phyloP scores from a whole-genome alignment of 1,284 basidiomycete genomes.

The Pseudozyma thailandica region DNA sequence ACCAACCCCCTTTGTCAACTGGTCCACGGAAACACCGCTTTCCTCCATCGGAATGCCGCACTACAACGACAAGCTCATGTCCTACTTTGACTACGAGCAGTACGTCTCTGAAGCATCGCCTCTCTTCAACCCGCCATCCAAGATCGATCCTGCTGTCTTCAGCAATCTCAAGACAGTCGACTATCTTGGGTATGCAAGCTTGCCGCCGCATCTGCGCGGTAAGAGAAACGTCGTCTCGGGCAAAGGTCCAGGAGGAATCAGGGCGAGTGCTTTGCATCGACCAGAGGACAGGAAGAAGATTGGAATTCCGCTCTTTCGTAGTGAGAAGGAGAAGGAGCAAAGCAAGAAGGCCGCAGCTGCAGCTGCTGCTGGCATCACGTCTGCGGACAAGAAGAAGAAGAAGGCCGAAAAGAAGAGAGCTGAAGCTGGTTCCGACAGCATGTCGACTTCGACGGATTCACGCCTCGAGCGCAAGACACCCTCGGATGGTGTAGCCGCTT shows the following conservation, averaged over 20 bases:
- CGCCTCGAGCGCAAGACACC: conserved; percentile 11
- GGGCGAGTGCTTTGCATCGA: conserved; percentile 44
- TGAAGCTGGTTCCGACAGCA: conserved; percentile 26
- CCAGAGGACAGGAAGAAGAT: conserved; percentile 62
- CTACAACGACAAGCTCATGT: conserved; percentile 82
- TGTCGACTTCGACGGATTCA: conserved; percentile 21
- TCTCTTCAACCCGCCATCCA: conserved; percentile 74
- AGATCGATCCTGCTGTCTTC: conserved; percentile 82
- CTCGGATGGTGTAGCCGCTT: conserved; percentile 2
- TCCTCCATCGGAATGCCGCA: conserved; percentile 90
- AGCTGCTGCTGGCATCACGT: conserved; percentile 24
- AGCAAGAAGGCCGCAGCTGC: conserved; percentile 59
- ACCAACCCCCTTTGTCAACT: conserved; percentile 76
- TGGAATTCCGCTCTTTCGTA: conserved; percentile 79
- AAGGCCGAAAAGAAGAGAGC: conserved; percentile 34
- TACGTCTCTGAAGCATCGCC: conserved; percentile 68
- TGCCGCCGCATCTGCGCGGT: conserved; percentile 84
- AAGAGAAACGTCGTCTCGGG: conserved; percentile 79
- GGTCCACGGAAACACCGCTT: conserved; percentile 87
- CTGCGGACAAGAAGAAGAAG: conserved; percentile 45
- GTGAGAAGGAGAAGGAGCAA: conserved; percentile 74
- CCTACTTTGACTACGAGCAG: conserved; percentile 73
- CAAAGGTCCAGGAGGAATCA: conserved; percentile 47
- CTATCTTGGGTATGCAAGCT: conserved; percentile 84
- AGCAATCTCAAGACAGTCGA: conserved; percentile 85